Evolutionary conservation across 179 eudicot genomes (phyloP).

Genomic region (Beta corolliflora): DNA sequence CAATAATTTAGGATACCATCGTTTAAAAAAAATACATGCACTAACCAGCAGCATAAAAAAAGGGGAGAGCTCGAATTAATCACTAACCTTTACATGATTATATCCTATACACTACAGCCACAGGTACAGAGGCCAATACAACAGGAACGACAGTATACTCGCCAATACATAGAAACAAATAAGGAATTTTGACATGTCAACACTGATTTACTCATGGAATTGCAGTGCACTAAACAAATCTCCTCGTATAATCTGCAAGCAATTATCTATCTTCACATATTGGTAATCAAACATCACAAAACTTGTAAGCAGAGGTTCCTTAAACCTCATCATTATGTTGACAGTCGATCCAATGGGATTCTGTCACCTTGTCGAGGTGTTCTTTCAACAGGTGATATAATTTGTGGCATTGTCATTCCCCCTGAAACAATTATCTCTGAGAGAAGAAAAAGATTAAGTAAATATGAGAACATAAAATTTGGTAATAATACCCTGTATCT

Average conservation of each 20-base stretch:
- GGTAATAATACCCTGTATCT: background rate
- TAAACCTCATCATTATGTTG: conserved; percentile 13
- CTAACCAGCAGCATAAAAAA: too few species aligned
- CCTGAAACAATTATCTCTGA: conserved; percentile 90
- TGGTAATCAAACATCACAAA: conserved; percentile 3
- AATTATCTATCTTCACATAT: background rate
- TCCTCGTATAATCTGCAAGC: background rate
- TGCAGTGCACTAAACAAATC: conserved; percentile 4
- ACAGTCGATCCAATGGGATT: conserved; percentile 45
- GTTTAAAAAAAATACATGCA: too few species aligned
- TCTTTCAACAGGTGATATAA: conserved; percentile 46
- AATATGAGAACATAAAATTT: background rate
- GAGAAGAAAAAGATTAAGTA: background rate
- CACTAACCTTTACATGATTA: conserved; percentile 5
- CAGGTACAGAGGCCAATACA: conserved; percentile 18
- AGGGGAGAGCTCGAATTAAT: too few species aligned
- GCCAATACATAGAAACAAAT: background rate
- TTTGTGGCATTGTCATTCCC: conserved; percentile 90
- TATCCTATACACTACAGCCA: conserved; percentile 13
- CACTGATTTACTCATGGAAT: conserved; percentile 2
- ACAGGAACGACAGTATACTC: background rate
- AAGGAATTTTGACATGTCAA: conserved; percentile 9
- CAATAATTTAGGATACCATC: too few species aligned
- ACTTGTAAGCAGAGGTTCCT: conserved; percentile 13
- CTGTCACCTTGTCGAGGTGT: conserved; percentile 35